These are phyloP conservation scores for Solanum chilense DNA, from an alignment of 257 asterid genomes.

Conservation along the genomic window DNA sequence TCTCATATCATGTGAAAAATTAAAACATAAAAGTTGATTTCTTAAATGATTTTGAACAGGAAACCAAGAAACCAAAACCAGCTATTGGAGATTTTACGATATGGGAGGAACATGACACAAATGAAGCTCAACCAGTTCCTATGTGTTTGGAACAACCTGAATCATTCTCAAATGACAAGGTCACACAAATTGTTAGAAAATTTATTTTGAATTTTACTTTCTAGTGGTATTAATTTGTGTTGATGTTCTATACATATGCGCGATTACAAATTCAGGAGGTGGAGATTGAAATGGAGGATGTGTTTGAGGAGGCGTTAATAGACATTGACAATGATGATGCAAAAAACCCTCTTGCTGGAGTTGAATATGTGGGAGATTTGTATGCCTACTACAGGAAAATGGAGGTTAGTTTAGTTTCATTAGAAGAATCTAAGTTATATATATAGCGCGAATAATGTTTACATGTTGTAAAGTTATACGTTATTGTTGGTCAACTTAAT, in stretches of 20 bases:
- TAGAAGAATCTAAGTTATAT: not conserved
- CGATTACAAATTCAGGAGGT: slow-evolving; percentile 23
- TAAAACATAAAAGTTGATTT: not conserved
- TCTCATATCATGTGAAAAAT: not conserved
- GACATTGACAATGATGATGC: slow-evolving; percentile 63
- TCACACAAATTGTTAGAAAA: slow-evolving; percentile 23
- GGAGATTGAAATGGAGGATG: slow-evolving; percentile 91
- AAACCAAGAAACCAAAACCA: no score
- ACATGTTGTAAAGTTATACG: not conserved
- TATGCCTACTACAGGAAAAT: slow-evolving; percentile 57
- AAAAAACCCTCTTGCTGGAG: slow-evolving; percentile 59
- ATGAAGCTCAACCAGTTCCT: no score
- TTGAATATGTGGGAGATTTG: slow-evolving; percentile 64
- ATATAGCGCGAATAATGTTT: no score
- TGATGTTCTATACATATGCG: not conserved
- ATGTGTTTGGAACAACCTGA: slow-evolving; percentile 27
- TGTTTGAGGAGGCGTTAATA: slow-evolving; percentile 47
- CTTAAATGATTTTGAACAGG: no score
- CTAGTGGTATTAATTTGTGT: not conserved
- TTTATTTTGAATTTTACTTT: not conserved
- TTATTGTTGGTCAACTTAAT: not conserved
- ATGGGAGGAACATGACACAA: no score
- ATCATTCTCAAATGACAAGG: slow-evolving; percentile 22
- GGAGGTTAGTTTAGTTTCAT: slow-evolving; percentile 34
- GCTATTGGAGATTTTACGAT: no score